Conservation (phyloP, 768 basidiomycete genomes). For the Boletus speciosus region DNA sequence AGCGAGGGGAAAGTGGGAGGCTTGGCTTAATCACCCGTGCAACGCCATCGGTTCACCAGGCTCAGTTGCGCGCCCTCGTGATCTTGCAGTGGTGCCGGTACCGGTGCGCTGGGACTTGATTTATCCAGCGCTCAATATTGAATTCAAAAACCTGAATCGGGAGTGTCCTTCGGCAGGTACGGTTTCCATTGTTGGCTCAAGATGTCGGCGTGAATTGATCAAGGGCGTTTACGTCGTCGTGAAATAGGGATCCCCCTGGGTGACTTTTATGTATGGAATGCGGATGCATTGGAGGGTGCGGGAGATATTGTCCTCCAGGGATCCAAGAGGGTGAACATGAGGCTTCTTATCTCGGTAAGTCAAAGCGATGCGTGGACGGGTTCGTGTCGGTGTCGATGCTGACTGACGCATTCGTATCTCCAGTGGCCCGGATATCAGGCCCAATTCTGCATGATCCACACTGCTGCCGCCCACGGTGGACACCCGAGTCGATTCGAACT, state of each 20-base stretch:
- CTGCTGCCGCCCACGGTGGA: not conserved
- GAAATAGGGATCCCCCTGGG: not conserved
- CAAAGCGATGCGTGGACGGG: not conserved
- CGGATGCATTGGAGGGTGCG: not conserved
- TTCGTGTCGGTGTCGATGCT: too few relatives aligned
- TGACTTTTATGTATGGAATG: fast-evolving
- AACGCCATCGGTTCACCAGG: not conserved
- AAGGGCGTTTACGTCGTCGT: not conserved
- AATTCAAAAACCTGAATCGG: not conserved
- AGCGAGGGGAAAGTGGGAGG: not conserved
- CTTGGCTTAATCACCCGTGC: not conserved
- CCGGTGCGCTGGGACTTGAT: not conserved
- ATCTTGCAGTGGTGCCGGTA: not conserved
- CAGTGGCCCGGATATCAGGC: conserved; percentile 11
- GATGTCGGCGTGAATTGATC: not conserved
- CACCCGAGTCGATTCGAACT: conserved; percentile 3
- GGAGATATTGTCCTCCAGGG: not conserved
- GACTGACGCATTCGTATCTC: not conserved
- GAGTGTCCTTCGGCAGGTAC: conserved; percentile 1
- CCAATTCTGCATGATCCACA: not conserved
- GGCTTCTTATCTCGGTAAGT: conserved; percentile 3
- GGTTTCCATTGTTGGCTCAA: not conserved
- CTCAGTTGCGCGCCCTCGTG: not conserved
- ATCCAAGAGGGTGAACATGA: not conserved
- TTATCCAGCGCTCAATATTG: not conserved